Evolutionary conservation across 2,329 filamentous ascomycete genomes (phyloP).

Genomic region (Fusarium floridanum): DNA sequence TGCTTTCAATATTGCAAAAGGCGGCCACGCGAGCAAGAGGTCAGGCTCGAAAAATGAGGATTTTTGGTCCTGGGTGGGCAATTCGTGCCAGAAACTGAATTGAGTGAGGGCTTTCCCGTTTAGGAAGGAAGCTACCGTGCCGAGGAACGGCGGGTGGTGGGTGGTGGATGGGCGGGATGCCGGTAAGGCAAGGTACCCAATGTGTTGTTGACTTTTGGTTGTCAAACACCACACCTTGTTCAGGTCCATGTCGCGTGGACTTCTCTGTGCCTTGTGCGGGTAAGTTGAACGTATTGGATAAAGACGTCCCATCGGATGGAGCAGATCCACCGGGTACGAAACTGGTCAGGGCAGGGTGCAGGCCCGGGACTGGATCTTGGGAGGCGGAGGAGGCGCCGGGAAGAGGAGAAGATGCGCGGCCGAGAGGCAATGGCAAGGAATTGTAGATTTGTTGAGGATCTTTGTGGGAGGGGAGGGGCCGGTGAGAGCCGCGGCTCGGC

Average conservation of each 20-base stretch:
- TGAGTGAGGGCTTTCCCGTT: not conserved
- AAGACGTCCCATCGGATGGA: slow-evolving; percentile 5
- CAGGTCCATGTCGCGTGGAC: slow-evolving; percentile 12
- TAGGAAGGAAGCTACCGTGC: not conserved
- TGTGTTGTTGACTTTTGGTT: not conserved
- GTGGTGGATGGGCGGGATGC: not conserved
- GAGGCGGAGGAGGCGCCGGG: slow-evolving; percentile 35
- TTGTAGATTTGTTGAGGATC: slow-evolving; percentile 42
- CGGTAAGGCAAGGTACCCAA: not conserved
- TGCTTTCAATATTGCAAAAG: not conserved
- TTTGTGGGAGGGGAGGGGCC: slow-evolving; percentile 24
- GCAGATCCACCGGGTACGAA: slow-evolving; percentile 27
- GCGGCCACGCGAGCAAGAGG: not conserved
- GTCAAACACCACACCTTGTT: slow-evolving; percentile 2
- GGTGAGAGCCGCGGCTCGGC: slow-evolving; percentile 27
- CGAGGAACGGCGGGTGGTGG: not conserved
- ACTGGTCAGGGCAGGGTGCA: slow-evolving; percentile 15
- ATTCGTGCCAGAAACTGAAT: not conserved
- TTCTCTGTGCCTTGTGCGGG: not conserved
- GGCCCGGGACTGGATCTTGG: slow-evolving; percentile 23
- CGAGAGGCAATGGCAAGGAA: slow-evolving; percentile 39
- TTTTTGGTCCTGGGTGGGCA: not conserved
- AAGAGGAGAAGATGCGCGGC: slow-evolving; percentile 40
- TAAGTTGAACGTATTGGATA: not conserved
- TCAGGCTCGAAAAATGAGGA: not conserved